These are phyloP conservation scores for Kokia cookei DNA, from an alignment of 441 rosid genomes.

Conservation along the genomic window DNA sequence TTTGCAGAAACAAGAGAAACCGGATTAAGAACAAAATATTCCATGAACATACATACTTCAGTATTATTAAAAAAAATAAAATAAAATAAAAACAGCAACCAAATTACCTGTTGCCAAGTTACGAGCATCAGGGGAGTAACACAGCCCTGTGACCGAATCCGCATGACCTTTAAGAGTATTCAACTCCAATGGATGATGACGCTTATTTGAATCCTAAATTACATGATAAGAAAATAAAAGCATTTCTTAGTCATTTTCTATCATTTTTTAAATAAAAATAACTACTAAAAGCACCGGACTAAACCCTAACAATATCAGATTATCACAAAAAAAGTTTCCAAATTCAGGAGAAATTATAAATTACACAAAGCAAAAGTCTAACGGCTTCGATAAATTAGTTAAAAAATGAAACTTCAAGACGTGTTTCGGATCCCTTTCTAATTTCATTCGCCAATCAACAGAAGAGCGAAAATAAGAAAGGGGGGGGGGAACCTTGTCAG, in stretches of 20 bases:
- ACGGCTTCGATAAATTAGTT: neutral
- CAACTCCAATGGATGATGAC: constrained; percentile 87
- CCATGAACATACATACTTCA: neutral
- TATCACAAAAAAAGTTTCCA: neutral
- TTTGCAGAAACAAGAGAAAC: constrained; percentile 23
- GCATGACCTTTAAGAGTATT: constrained; percentile 96
- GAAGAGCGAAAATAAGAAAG: neutral
- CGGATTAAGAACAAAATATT: neutral
- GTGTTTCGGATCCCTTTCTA: neutral
- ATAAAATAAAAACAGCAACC: neutral
- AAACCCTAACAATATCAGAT: neutral
- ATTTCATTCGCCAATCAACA: neutral
- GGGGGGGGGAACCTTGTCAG: constrained; percentile 41
- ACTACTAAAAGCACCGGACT: neutral
- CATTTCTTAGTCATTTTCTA: neutral
- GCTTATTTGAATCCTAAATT: constrained; percentile 64
- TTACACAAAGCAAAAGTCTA: neutral
- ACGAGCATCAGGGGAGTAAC: constrained; percentile 72
- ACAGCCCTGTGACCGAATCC: constrained; percentile 75
- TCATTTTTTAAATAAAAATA: neutral
- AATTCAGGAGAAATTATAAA: neutral
- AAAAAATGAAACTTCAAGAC: neutral
- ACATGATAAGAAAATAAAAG: constrained; percentile 4
- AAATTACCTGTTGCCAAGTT: constrained; percentile 73
- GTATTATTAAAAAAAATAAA: neutral